phyloP scores from a whole-genome alignment of 78 protist genomes.

The Bodo saltans region DNA sequence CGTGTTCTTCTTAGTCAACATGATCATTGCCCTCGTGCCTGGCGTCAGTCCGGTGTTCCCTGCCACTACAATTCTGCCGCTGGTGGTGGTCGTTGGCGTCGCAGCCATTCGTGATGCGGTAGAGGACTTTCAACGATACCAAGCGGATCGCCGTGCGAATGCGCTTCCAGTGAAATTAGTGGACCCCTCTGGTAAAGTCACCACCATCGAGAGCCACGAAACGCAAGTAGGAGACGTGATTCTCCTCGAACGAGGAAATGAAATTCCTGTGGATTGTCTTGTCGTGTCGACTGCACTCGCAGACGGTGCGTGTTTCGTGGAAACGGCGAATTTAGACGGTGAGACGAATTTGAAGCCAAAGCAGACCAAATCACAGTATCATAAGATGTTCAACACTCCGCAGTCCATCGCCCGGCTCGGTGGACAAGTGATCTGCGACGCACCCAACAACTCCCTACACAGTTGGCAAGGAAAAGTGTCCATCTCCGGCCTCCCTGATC shows the following conservation, averaged over 20 bases:
- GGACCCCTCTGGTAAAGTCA: background rate
- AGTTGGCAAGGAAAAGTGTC: background rate
- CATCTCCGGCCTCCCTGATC: background rate
- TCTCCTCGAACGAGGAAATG: background rate
- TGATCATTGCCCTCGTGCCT: slow-evolving; percentile 40
- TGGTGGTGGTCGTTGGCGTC: slow-evolving; percentile 62
- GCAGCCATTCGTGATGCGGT: slow-evolving; percentile 64
- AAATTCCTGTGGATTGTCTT: background rate
- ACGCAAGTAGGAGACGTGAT: slow-evolving; percentile 16
- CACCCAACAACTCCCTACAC: slow-evolving; percentile 7
- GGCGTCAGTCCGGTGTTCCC: slow-evolving; percentile 48
- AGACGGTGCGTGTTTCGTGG: slow-evolving; percentile 16
- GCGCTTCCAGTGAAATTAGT: background rate
- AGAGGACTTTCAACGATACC: slow-evolving; percentile 56
- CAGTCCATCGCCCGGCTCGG: background rate
- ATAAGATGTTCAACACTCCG: background rate
- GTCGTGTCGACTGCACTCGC: background rate
- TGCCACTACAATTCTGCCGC: slow-evolving; percentile 63
- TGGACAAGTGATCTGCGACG: background rate
- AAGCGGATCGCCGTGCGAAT: slow-evolving; percentile 7
- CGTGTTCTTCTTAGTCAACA: slow-evolving; percentile 45
- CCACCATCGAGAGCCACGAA: background rate
- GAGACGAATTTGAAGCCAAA: slow-evolving; percentile 30
- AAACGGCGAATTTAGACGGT: slow-evolving; percentile 32
- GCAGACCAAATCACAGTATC: background rate